Percentiles rank a stretch among this genome's conserved stretches.
Evolutionary conservation across 2,329 filamentous ascomycete genomes (phyloP).

Genomic region (Hirsutella minnesotensis): DNA sequence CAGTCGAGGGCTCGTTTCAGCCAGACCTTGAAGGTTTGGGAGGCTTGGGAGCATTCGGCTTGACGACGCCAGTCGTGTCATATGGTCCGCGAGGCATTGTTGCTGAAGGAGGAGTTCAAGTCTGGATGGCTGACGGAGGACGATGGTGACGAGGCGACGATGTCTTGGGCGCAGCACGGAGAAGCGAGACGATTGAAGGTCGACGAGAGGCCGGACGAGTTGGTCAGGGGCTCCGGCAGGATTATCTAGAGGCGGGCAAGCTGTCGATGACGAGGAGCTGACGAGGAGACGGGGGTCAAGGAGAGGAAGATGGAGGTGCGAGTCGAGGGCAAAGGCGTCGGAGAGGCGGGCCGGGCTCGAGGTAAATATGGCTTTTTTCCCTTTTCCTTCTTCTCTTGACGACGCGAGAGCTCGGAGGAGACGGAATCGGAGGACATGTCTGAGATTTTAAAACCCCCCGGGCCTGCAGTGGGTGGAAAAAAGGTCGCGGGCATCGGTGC

Average conservation of each 20-base stretch:
- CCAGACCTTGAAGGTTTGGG: constrained; percentile 14
- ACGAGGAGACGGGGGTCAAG: neutral
- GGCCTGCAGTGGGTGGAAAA: constrained; percentile 1
- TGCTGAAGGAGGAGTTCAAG: constrained; percentile 3
- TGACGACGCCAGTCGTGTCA: constrained; percentile 24
- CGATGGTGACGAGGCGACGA: too few species aligned
- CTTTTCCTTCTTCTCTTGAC: neutral
- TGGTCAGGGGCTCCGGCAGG: too few species aligned
- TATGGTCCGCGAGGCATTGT: constrained; percentile 24
- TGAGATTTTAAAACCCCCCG: constrained; percentile 8
- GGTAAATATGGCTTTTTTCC: too few species aligned
- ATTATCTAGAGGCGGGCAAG: too few species aligned
- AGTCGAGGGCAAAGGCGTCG: neutral
- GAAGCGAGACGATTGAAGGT: too few species aligned
- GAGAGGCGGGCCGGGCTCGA: neutral
- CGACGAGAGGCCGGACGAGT: too few species aligned
- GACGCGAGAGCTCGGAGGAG: constrained; percentile 1
- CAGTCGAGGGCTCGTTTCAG: neutral
- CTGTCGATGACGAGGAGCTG: neutral
- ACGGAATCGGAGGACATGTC: constrained; percentile 6
- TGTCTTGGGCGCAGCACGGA: too few species aligned
- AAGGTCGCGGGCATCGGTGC: constrained; percentile 1
- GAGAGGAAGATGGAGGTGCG: neutral
- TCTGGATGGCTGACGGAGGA: too few species aligned
- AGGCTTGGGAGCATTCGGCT: constrained; percentile 22